Evolutionary conservation across 169 alveolate genomes (phyloP).

Genomic region (Eimeria maxima): DNA sequence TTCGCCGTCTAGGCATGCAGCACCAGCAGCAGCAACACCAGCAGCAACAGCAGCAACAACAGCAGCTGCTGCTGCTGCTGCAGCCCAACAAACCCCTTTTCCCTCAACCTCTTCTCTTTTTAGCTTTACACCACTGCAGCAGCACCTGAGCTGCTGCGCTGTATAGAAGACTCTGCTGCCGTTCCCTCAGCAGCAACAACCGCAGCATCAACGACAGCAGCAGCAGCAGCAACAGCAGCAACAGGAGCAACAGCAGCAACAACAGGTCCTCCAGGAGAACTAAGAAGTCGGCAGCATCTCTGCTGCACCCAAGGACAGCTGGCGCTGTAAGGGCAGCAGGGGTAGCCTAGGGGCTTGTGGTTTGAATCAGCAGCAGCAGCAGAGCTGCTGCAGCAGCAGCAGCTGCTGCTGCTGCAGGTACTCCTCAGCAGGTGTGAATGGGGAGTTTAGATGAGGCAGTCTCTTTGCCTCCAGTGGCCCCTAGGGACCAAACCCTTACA

Average conservation of each 20-base stretch:
- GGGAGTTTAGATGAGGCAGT: background rate
- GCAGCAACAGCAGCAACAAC: slow-evolving; percentile 23
- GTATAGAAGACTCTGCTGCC: background rate
- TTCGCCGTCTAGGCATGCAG: slow-evolving; percentile 41
- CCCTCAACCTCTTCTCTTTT: background rate
- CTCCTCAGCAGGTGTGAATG: background rate
- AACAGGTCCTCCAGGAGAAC: background rate
- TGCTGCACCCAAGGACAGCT: background rate
- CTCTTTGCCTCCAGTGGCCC: background rate
- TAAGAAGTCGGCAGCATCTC: background rate
- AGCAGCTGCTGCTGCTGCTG: background rate
- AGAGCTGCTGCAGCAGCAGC: slow-evolving; percentile 17
- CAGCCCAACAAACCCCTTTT: no score
- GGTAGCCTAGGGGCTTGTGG: background rate
- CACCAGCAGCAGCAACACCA: background rate
- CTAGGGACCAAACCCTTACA: background rate
- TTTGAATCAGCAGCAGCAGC: no score
- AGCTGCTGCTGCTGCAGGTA: slow-evolving; percentile 35
- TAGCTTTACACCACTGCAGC: background rate
- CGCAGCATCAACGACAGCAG: slow-evolving; percentile 1
- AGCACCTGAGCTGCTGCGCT: background rate
- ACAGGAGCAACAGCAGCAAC: no score
- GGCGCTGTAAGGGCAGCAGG: background rate
- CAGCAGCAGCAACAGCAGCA: background rate
- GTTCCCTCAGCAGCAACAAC: background rate